Percentiles rank a stretch among this genome's conserved stretches.
Conservation (phyloP, 208 protist genomes). For the Angomonas ambiguus region DNA sequence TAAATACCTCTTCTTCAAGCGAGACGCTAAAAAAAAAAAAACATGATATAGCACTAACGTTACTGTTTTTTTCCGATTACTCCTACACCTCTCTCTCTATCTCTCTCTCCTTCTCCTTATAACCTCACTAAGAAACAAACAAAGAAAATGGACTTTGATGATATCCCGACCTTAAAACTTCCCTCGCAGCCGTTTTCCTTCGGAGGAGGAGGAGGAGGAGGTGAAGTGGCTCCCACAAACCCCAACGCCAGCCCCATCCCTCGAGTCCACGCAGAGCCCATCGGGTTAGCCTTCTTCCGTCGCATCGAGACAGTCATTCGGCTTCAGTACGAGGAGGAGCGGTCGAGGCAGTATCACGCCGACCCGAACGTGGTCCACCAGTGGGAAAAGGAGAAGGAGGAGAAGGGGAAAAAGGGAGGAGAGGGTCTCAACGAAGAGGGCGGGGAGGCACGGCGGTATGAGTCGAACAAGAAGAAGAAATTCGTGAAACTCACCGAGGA, state of each 20-base stretch:
- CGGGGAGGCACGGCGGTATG: slow-evolving; percentile 19
- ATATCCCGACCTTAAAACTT: not conserved
- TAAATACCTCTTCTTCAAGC: too few species aligned
- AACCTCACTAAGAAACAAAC: too few species aligned
- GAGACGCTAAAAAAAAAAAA: too few species aligned
- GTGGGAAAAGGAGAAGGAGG: slow-evolving; percentile 25
- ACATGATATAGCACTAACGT: too few species aligned
- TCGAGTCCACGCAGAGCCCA: slow-evolving; percentile 21
- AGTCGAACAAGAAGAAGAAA: slow-evolving; percentile 52
- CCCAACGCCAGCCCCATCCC: slow-evolving; percentile 11
- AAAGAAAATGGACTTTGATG: slow-evolving; percentile 17
- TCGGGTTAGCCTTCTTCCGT: slow-evolving; percentile 47
- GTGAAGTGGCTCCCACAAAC: too few species aligned
- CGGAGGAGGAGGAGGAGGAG: not conserved
- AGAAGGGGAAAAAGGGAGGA: slow-evolving; percentile 24
- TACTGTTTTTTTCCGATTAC: not conserved
- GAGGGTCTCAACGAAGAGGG: slow-evolving; percentile 24
- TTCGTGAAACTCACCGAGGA: slow-evolving; percentile 79
- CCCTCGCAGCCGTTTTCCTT: not conserved
- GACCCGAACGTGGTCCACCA: slow-evolving; percentile 39
- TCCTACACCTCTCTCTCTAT: not conserved
- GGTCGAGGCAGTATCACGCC: slow-evolving; percentile 31
- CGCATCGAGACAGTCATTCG: slow-evolving; percentile 29
- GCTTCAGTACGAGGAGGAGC: slow-evolving; percentile 39
- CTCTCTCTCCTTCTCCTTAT: too few species aligned